These are phyloP conservation scores for Colletotrichum eleusines DNA, from an alignment of 2,329 filamentous ascomycete genomes.

Conservation along the genomic window DNA sequence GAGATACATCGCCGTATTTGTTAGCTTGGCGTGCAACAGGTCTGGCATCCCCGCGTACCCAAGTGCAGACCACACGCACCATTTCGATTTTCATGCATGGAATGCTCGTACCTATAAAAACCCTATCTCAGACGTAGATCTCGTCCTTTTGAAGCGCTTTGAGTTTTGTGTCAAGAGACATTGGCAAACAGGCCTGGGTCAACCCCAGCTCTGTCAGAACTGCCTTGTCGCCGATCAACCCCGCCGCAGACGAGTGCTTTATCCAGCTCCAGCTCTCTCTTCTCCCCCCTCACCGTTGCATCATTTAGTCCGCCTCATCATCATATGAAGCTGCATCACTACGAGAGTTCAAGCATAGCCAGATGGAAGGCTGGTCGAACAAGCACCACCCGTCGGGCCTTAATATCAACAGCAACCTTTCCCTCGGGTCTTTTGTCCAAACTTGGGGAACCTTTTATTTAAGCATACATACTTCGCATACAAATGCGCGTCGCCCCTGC, in stretches of 20 bases:
- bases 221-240: constrained; percentile 22
- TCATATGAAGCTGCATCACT: not conserved
- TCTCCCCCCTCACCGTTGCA: not conserved
- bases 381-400: not conserved
- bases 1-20: not conserved
- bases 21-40: constrained; percentile 6
- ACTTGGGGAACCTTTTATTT: too few relatives aligned
- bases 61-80: not conserved
- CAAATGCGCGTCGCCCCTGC: too few relatives aligned
- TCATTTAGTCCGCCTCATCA: too few relatives aligned
- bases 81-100: not conserved
- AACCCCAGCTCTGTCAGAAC: not conserved
- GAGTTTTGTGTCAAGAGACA: constrained; percentile 16
- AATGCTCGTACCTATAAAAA: not conserved
- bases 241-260: not conserved
- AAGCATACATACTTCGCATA: not conserved
- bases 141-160: constrained; percentile 13
- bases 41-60: not conserved
- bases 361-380: not conserved
- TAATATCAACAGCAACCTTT: not conserved
- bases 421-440: not conserved
- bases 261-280: not conserved
- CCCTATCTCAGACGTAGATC: constrained; percentile 21
- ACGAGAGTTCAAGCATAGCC: not conserved
- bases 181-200: not conserved